A percentile compares a stretch with the other conserved stretches of the same genome.
Conservation (phyloP, 129 eudicot genomes). For the Artemisia annua region DNA sequence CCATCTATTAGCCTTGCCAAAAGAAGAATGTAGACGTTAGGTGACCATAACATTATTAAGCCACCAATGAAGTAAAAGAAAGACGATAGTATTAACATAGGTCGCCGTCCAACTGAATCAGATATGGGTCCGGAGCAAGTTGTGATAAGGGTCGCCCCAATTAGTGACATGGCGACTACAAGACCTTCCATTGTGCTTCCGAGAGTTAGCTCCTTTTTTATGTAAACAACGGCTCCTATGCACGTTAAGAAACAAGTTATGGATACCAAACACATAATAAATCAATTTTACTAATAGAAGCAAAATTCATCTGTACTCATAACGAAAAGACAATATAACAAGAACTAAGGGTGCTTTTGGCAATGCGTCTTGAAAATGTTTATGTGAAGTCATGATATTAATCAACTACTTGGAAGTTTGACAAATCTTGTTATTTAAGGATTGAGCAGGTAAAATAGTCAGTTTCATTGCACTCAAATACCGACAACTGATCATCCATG, state of each 20-base stretch:
- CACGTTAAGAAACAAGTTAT: slow-evolving; percentile 12
- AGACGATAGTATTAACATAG: slow-evolving; percentile 57
- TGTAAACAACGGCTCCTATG: slow-evolving; percentile 54
- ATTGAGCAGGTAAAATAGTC: no score
- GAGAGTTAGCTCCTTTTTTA: slow-evolving; percentile 43
- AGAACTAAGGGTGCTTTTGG: neutral
- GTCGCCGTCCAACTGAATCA: slow-evolving; percentile 57
- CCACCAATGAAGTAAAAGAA: slow-evolving; percentile 50
- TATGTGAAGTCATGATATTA: no score
- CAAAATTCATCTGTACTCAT: neutral
- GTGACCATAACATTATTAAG: slow-evolving; percentile 63
- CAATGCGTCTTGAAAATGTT: no score
- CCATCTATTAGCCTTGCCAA: slow-evolving; percentile 58
- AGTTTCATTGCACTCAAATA: no score
- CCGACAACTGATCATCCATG: no score
- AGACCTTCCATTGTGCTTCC: slow-evolving; percentile 57
- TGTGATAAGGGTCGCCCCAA: slow-evolving; percentile 62
- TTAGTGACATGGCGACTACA: slow-evolving; percentile 62
- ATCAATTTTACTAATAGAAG: neutral
- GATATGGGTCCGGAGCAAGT: slow-evolving; percentile 64
- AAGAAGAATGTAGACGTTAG: slow-evolving; percentile 54
- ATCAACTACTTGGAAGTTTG: no score
- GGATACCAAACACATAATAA: neutral
- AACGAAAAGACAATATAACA: neutral
- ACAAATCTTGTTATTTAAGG: no score